A percentile compares a stretch with the other conserved stretches of the same genome.
phyloP scores from a whole-genome alignment of 2,329 filamentous ascomycete genomes.

The Thielaviopsis cerberus region DNA sequence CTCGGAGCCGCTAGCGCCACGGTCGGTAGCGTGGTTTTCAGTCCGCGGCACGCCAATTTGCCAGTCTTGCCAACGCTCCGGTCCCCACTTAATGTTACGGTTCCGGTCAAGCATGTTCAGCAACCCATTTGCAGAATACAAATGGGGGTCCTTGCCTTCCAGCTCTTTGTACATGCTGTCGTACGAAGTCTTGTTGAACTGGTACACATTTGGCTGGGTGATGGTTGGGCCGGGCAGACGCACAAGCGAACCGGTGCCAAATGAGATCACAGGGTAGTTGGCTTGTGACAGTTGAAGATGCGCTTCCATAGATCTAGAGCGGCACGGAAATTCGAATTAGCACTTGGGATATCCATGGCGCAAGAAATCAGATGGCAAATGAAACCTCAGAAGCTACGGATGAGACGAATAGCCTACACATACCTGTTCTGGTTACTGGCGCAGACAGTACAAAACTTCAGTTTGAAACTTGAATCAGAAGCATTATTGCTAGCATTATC shows the following conservation, averaged over 20 bases:
- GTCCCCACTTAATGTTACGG: constrained; percentile 78
- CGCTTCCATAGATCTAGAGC: constrained; percentile 84
- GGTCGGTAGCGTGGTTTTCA: constrained; percentile 49
- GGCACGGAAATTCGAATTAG: neutral
- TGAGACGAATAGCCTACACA: constrained; percentile 15
- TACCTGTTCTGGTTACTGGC: constrained; percentile 95
- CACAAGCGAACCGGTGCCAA: constrained; percentile 87
- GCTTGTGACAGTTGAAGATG: constrained; percentile 78
- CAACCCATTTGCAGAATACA: constrained; percentile 84
- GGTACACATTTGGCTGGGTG: constrained; percentile 87
- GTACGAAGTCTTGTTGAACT: constrained; percentile 95
- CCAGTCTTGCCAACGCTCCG: constrained; percentile 98
- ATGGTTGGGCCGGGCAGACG: constrained; percentile 82
- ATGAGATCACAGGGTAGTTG: constrained; percentile 88
- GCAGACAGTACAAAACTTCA: constrained; percentile 97
- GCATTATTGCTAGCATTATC: constrained; percentile 21
- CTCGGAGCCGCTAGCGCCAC: constrained; percentile 65
- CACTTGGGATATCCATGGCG: constrained; percentile 4
- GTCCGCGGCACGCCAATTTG: constrained; percentile 66
- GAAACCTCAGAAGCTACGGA: too few species aligned
- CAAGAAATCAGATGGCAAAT: neutral
- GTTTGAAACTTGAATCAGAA: constrained; percentile 43
- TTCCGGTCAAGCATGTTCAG: constrained; percentile 93
- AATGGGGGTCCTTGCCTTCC: constrained; percentile 60
- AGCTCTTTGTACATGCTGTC: constrained; percentile 87